Percentiles rank a stretch among this genome's conserved stretches.
phyloP scores from a whole-genome alignment of 176 grass and related monocot genomes.

The Hyparrhenia diplandra region DNA sequence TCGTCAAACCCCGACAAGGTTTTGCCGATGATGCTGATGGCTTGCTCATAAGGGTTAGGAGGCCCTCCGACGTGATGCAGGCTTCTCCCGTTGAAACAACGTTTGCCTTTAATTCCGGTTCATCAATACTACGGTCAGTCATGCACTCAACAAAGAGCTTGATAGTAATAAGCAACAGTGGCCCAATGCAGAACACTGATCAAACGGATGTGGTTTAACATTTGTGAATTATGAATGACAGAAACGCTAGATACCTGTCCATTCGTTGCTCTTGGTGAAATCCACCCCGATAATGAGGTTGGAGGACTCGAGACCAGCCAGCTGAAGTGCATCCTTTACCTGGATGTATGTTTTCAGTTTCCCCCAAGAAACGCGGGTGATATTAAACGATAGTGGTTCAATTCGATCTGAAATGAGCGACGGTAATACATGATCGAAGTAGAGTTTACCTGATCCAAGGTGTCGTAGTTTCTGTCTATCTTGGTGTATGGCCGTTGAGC shows the following conservation, averaged over 20 bases:
- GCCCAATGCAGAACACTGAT: background rate
- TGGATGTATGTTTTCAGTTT: background rate
- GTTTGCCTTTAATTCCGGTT: slow-evolving; percentile 4
- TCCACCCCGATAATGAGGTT: slow-evolving; percentile 58
- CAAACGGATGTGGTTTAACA: background rate
- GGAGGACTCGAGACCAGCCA: slow-evolving; percentile 42
- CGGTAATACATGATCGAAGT: background rate
- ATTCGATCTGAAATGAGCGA: background rate
- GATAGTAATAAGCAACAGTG: background rate
- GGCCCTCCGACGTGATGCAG: slow-evolving; percentile 33
- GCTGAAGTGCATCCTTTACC: slow-evolving; percentile 28
- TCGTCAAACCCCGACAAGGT: slow-evolving; percentile 38
- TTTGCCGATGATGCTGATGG: slow-evolving; percentile 25
- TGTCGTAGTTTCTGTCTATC: background rate
- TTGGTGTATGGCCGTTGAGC: background rate
- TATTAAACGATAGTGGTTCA: background rate
- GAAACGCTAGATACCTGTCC: slow-evolving; percentile 31
- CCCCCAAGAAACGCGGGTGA: background rate
- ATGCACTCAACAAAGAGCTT: background rate
- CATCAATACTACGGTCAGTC: background rate
- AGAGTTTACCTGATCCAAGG: slow-evolving; percentile 13
- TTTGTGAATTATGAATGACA: background rate
- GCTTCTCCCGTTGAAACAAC: slow-evolving; percentile 34
- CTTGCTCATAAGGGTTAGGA: slow-evolving; percentile 50
- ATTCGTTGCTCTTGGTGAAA: slow-evolving; percentile 65